Evolutionary conservation across 768 basidiomycete species (phyloP).

Genomic region (Tulasnella sp.): DNA sequence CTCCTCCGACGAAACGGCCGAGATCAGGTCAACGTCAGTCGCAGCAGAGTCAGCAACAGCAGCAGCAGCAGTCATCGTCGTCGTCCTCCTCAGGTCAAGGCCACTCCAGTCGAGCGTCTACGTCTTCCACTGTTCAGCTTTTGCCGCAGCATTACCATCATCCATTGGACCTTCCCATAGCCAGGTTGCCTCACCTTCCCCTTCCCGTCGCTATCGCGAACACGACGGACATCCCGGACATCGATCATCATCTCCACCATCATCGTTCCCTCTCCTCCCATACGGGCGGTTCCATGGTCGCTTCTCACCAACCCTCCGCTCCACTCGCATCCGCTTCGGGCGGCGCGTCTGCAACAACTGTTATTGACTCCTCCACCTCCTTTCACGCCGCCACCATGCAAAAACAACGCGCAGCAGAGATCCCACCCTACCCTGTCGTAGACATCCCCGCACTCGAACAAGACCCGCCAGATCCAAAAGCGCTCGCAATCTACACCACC

Average conservation of each 20-base stretch:
- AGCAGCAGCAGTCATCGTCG: not conserved
- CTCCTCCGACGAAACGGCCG: not conserved
- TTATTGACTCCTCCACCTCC: not conserved
- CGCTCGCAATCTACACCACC: not conserved
- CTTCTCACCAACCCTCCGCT: not conserved
- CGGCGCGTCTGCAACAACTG: not conserved
- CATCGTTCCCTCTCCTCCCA: not conserved
- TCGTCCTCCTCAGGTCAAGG: not conserved
- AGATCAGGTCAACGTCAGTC: not conserved
- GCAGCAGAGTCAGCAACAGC: not conserved
- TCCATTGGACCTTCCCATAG: not conserved
- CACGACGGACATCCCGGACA: not conserved
- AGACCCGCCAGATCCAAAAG: not conserved
- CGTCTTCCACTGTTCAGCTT: not conserved
- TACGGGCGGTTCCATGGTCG: not conserved
- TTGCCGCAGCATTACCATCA: not conserved
- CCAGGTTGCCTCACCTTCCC: not conserved
- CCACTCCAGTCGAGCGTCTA: not conserved
- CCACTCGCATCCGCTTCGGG: not conserved
- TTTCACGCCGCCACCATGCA: constrained; percentile 1
- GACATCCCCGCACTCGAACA: not conserved
- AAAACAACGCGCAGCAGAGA: not conserved
- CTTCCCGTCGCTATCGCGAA: not conserved
- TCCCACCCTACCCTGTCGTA: not conserved
- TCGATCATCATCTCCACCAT: not conserved